Evolutionary conservation across 2,329 filamentous ascomycete genomes (phyloP), one percentile per base, ranked within the genome.

Genomic region (Claviceps pazoutovae): DNA sequence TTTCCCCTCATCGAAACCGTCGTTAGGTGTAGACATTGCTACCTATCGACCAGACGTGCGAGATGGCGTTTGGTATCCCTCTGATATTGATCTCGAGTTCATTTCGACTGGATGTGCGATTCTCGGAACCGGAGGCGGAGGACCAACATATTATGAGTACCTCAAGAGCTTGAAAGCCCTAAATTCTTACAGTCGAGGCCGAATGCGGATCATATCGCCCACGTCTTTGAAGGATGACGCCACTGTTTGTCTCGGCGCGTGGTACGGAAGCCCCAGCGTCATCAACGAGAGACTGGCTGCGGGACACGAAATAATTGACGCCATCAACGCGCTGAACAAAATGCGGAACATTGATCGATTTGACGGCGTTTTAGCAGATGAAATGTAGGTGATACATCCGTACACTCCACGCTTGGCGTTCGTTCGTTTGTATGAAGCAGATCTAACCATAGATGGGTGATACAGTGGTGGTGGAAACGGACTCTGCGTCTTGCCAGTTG

Each of bases 241-340:
- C 8, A 57, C 63, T 1, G 63, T 71, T 4, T 69, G 69, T 43
- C 69, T 71, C 41, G 70, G 70, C 0, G 70, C 69, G 0, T 72
- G 71, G 63, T 73, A 73, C 44, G 71, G 71, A 3, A 69, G 68
- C 37, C 69, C 69, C 0, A 70, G 65, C 19, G 68, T 70, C 9
- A 66, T 67, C 42, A 67, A 66, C 37, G 68, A 71, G 57, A 61
- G 65, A 0, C 60, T 70, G 1, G 61, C 62, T 0, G 60, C 60
- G 1, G 69, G 68, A 4, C 65, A 57, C 16, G 68, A 70, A 54
- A 68, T 70, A 21, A 58, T 63, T 19, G 58, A 56, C 3, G 68
- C 66, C 1, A 67, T 70, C 45, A 63, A 69, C 42, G 65, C 64
- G 2, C 55, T 67, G 1, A 64, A 61, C 13, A 66, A 61, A 44